Evolutionary conservation across 495 filamentous ascomycete genomes (phyloP).

Genomic region (Halenospora varia): DNA sequence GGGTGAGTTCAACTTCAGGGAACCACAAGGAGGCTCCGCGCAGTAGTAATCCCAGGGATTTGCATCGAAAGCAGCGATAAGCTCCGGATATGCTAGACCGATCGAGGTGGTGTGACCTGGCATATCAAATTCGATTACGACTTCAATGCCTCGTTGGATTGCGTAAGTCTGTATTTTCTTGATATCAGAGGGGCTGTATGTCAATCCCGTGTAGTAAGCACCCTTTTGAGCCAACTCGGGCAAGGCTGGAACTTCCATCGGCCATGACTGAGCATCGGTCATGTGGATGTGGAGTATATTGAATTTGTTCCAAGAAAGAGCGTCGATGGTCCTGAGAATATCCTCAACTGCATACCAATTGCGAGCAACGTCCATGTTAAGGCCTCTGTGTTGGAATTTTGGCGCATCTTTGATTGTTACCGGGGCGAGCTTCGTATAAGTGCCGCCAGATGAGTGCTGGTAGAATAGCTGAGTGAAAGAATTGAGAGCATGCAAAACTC

Average conservation of each 20-base stretch:
- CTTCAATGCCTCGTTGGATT: conserved; percentile 60
- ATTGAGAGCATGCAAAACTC: conserved; percentile 61
- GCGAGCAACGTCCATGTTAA: conserved; percentile 69
- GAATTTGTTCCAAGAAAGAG: conserved; percentile 70
- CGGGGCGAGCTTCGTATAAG: conserved; percentile 65
- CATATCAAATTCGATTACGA: conserved; percentile 77
- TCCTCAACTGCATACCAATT: conserved; percentile 59
- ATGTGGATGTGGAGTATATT: conserved; percentile 67
- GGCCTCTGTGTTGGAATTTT: conserved; percentile 64
- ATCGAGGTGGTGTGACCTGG: conserved; percentile 73
- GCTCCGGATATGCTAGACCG: conserved; percentile 59
- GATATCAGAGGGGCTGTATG: conserved; percentile 62
- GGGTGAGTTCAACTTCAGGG: conserved; percentile 66
- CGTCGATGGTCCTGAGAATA: conserved; percentile 68
- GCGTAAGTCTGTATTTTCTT: conserved; percentile 63
- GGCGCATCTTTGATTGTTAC: conserved; percentile 63
- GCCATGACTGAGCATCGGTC: conserved; percentile 83
- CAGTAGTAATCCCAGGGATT: conserved; percentile 65
- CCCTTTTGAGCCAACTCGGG: conserved; percentile 66
- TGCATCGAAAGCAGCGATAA: conserved; percentile 67
- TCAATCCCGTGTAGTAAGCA: conserved; percentile 55
- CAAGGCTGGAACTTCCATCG: conserved; percentile 67
- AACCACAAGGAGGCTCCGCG: conserved; percentile 71
- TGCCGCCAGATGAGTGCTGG: conserved; percentile 50
- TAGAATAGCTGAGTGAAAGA: conserved; percentile 77